Percentiles rank a stretch among this genome's conserved stretches.
Conservation (phyloP, 768 basidiomycete species). For the Boletus insuetus region DNA sequence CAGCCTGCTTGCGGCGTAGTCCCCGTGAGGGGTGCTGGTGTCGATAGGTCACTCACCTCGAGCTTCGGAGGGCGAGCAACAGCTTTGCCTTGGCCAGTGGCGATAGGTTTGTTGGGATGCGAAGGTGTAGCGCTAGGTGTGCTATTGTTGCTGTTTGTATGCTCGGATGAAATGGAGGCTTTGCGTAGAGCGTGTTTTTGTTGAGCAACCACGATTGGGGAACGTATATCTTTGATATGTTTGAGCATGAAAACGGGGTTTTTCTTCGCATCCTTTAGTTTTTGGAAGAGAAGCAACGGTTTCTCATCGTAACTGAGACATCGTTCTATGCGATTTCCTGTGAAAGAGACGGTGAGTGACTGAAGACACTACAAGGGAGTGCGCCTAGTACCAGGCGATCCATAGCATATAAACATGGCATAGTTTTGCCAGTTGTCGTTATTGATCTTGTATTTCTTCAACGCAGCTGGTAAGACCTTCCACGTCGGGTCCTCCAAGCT, state of each 20-base stretch:
- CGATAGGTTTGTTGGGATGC: conserved; percentile 22
- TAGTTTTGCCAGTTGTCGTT: conserved; percentile 99
- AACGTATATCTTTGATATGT: conserved; percentile 91
- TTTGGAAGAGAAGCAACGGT: conserved; percentile 93
- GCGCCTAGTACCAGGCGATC: conserved; percentile 64
- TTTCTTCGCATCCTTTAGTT: conserved; percentile 94
- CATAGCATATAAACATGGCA: conserved; percentile 99
- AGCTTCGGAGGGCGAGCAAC: conserved; percentile 63
- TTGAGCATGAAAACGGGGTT: conserved; percentile 99
- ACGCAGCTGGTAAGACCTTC: conserved; percentile 96
- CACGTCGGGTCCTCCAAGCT: conserved; percentile 97
- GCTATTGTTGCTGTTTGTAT: conserved; percentile 12
- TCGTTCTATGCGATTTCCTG: conserved; percentile 81
- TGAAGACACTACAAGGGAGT: neutral
- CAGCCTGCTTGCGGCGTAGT: conserved; percentile 70
- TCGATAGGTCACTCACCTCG: conserved; percentile 62
- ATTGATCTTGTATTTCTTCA: conserved; percentile 99
- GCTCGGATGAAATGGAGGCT: conserved; percentile 47
- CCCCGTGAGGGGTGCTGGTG: conserved; percentile 53
- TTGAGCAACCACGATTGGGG: conserved; percentile 94
- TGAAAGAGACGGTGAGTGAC: neutral
- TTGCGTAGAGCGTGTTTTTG: conserved; percentile 92
- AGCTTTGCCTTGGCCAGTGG: conserved; percentile 31
- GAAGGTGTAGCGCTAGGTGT: conserved; percentile 20
- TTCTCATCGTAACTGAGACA: conserved; percentile 98